phyloP scores from a whole-genome alignment of 371 early-diverging fungal genomes.

The Actinomortierella wolfii region DNA sequence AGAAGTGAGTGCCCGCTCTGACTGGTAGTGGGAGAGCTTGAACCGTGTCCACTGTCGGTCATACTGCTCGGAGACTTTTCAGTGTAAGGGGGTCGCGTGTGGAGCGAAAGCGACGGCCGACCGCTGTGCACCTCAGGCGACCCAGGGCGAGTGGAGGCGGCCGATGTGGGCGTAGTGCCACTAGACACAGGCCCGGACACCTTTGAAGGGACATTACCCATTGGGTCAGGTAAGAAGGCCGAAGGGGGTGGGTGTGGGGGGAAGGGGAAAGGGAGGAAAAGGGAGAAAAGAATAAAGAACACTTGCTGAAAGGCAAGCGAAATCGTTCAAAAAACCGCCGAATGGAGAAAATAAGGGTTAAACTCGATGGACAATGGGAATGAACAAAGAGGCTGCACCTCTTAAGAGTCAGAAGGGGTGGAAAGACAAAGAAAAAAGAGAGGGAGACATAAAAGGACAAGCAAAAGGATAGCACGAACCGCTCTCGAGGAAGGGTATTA shows the following conservation, averaged over 20 bases:
- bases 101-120: too few relatives aligned
- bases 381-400: too few relatives aligned
- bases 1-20: too few relatives aligned
- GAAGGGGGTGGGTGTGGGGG: background rate
- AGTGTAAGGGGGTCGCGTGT: too few relatives aligned
- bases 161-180: too few relatives aligned
- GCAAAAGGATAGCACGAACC: too few relatives aligned
- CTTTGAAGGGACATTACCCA: conserved; percentile 40
- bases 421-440: conserved; percentile 2
- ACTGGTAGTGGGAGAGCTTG: too few relatives aligned
- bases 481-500: too few relatives aligned
- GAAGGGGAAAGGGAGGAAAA: background rate
- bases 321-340: background rate
- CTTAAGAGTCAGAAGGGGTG: background rate
- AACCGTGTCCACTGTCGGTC: too few relatives aligned
- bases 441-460: conserved; percentile 1
- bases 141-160: background rate
- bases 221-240: conserved; percentile 4
- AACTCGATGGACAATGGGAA: background rate
- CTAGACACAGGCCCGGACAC: background rate
- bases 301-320: background rate
- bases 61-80: too few relatives aligned
- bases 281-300: background rate
- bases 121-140: too few relatives aligned
- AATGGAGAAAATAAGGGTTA: conserved; percentile 1